phyloP scores from a whole-genome alignment of 345 rosid genomes.

The Arabidopsis arenosa region DNA sequence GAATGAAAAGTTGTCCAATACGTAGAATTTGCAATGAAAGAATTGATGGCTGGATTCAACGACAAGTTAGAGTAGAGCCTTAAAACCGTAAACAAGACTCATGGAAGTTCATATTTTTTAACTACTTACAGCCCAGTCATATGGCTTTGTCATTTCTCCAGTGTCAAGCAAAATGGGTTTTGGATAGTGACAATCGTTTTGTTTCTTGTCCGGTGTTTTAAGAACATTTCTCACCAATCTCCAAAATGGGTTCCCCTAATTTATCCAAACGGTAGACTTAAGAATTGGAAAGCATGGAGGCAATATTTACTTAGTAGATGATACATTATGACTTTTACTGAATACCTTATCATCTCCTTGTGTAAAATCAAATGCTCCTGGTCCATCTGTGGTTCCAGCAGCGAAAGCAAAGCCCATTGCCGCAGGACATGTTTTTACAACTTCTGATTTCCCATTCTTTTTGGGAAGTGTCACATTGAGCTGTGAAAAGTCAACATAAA shows the following conservation, averaged over 20 bases:
- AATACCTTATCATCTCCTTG: constrained; percentile 93
- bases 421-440: constrained; percentile 90
- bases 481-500: constrained; percentile 83
- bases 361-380: constrained; percentile 97
- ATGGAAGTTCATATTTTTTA: constrained; percentile 10
- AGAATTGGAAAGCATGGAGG: constrained; percentile 29
- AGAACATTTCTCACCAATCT: constrained; percentile 75
- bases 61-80: constrained; percentile 34
- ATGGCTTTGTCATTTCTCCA: constrained; percentile 94
- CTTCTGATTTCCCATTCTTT: constrained; percentile 71
- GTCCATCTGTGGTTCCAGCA: constrained; percentile 99
- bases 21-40: constrained; percentile 91
- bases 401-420: constrained; percentile 98
- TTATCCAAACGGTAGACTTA: constrained; percentile 24
- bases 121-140: constrained; percentile 93
- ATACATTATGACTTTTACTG: constrained; percentile 7
- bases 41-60: constrained; percentile 75
- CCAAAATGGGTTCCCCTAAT: constrained; percentile 97
- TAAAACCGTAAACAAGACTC: constrained; percentile 7
- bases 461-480: constrained; percentile 70
- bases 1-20: constrained; percentile 92
- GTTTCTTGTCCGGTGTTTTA: constrained; percentile 73
- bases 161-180: constrained; percentile 98
- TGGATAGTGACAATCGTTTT: constrained; percentile 82
- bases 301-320: constrained; percentile 25